Percentiles rank a stretch among this genome's conserved stretches.
phyloP scores from a whole-genome alignment of 345 rosid genomes.

The Laguncularia racemosa region DNA sequence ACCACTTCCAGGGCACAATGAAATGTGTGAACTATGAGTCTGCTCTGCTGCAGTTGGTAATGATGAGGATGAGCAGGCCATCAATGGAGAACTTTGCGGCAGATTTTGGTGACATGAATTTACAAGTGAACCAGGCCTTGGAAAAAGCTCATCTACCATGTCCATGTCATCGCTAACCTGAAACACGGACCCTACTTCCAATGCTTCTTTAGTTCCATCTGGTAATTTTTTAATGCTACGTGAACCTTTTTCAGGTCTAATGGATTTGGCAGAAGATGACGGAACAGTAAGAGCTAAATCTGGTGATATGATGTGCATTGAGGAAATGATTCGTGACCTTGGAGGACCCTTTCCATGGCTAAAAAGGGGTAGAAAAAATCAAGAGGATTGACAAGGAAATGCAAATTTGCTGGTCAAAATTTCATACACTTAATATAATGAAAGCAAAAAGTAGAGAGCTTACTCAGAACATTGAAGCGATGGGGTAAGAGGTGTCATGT shows the following conservation, averaged over 20 bases:
- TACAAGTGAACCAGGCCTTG: slow-evolving; percentile 16
- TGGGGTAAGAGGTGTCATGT: slow-evolving; percentile 40
- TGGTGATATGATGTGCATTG: slow-evolving; percentile 23
- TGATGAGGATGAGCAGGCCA: slow-evolving; percentile 15
- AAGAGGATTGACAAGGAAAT: slow-evolving; percentile 5
- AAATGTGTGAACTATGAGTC: slow-evolving; percentile 19
- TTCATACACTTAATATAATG: background rate
- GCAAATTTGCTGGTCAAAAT: background rate
- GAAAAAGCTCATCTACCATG: slow-evolving; percentile 18
- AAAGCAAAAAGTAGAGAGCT: background rate
- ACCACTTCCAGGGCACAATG: slow-evolving; percentile 20
- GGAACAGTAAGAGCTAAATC: slow-evolving; percentile 23
- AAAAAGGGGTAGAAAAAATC: slow-evolving; percentile 6
- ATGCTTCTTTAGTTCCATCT: slow-evolving; percentile 19
- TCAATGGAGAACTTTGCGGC: slow-evolving; percentile 14
- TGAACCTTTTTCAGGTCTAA: slow-evolving; percentile 19
- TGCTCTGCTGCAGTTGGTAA: slow-evolving; percentile 26
- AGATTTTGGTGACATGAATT: slow-evolving; percentile 29
- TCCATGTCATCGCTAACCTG: slow-evolving; percentile 23
- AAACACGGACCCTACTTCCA: slow-evolving; percentile 10
- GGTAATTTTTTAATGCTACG: slow-evolving; percentile 16
- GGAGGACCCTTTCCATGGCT: slow-evolving; percentile 37
- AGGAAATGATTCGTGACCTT: slow-evolving; percentile 18
- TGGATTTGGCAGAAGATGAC: slow-evolving; percentile 20
- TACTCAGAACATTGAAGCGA: slow-evolving; percentile 39